Conservation (phyloP, 441 rosid species). For the Gossypium gossypioides region DNA sequence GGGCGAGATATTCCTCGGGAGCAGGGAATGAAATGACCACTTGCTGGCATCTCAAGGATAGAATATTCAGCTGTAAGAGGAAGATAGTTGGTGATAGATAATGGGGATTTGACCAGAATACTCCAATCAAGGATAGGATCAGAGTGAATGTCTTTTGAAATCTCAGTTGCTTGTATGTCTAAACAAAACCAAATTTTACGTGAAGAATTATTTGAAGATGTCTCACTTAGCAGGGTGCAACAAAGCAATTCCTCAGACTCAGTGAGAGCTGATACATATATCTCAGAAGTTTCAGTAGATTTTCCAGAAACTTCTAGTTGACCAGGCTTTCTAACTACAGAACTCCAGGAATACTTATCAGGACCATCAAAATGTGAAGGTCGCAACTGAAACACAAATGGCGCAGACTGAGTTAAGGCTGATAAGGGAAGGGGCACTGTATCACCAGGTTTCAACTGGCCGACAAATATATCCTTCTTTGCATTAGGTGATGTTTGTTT, state of each 20-base stretch:
- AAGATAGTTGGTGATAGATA: constrained; percentile 70
- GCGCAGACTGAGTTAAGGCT: constrained; percentile 52
- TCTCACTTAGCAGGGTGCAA: constrained; percentile 53
- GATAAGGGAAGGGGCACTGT: constrained; percentile 63
- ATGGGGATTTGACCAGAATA: constrained; percentile 74
- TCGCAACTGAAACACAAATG: constrained; percentile 53
- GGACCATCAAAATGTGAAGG: constrained; percentile 38
- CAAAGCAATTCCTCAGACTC: constrained; percentile 67
- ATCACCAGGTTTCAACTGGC: constrained; percentile 68
- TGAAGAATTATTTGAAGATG: constrained; percentile 45
- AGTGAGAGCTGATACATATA: constrained; percentile 58
- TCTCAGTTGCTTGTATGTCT: constrained; percentile 63
- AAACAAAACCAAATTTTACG: constrained; percentile 74
- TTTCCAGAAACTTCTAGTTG: constrained; percentile 25
- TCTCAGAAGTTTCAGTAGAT: constrained; percentile 36
- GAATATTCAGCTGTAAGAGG: constrained; percentile 81
- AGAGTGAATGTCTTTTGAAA: constrained; percentile 73
- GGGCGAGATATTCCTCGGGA: constrained; percentile 58
- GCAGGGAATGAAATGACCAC: constrained; percentile 54
- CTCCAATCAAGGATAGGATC: constrained; percentile 93
- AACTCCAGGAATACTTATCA: constrained; percentile 80
- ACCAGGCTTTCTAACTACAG: constrained; percentile 42
- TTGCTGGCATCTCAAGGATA: constrained; percentile 59
- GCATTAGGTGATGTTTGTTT: constrained; percentile 27
- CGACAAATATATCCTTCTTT: constrained; percentile 48